phyloP scores from a whole-genome alignment of 768 basidiomycete species.

The Fomitopsis serialis region DNA sequence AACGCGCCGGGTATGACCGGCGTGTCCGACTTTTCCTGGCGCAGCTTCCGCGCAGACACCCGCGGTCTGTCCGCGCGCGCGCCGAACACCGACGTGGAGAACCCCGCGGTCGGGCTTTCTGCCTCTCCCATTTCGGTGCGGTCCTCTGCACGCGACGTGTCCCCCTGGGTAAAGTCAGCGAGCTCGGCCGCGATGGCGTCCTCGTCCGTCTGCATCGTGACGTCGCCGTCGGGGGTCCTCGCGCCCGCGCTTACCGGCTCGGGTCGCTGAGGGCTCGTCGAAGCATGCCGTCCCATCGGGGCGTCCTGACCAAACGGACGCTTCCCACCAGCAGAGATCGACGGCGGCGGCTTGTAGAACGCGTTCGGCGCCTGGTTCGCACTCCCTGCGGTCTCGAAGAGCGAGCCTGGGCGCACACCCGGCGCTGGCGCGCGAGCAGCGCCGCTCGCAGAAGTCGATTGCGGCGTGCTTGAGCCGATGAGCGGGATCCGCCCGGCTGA shows the following conservation, averaged over 20 bases:
- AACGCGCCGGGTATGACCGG: constrained; percentile 42
- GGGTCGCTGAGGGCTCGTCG: not conserved
- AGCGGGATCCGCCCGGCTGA: not conserved
- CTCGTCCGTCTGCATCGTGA: constrained; percentile 8
- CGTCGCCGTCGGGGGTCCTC: constrained; percentile 8
- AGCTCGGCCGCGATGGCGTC: constrained; percentile 14
- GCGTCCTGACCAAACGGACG: constrained; percentile 7
- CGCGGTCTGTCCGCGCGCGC: constrained; percentile 1
- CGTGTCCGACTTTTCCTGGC: constrained; percentile 1
- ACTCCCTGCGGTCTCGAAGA: constrained; percentile 40
- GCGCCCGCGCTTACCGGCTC: constrained; percentile 1
- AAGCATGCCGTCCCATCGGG: not conserved
- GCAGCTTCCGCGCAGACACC: not conserved
- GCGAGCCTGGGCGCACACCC: constrained; percentile 1
- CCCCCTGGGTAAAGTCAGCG: constrained; percentile 6
- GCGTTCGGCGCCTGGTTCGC: constrained; percentile 57
- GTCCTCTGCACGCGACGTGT: constrained; percentile 16
- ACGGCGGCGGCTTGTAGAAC: constrained; percentile 53
- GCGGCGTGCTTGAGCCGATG: not conserved
- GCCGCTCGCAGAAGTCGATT: not conserved
- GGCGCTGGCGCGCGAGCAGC: not conserved
- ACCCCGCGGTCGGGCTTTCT: constrained; percentile 13
- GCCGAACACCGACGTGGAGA: constrained; percentile 27
- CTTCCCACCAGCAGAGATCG: constrained; percentile 10
- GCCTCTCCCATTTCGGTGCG: not conserved